Base-by-base conservation (phyloP, 2,329 filamentous ascomycete species). In the Zopfia rhizophila region DNA sequence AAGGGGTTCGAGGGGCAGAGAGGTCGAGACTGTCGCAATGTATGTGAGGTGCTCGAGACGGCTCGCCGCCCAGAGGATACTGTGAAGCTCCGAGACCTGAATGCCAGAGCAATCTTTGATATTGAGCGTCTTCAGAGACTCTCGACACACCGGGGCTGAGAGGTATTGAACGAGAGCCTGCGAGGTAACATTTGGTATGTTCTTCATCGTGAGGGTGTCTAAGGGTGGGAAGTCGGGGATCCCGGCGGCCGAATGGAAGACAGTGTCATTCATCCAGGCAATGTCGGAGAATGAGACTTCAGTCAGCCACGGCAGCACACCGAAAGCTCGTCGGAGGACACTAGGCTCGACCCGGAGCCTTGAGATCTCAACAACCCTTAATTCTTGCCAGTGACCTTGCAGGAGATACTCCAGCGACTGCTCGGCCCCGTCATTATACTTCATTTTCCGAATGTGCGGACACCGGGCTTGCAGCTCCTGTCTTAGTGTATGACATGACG, bases 361-460 rank as follows among this genome's bases (percentile, higher is more conserved):
- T 46, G 81, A 80, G 24, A 94, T 75, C 67, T 93, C 89, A 37
- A 94, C 67, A 7, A 90, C 84, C 69, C 91, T 87, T 10, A 94
- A 78, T 31, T 82, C 80, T 33, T 79, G 78, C 89, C 90, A 94
- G 38, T 76, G 82, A 50, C 82, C 85, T 47, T 81, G 79, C 6
- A 84, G 81, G 28, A 97, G 77, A 41, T 82, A 77, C 60, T 90
- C 84, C 44, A 97, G 81, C 62, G 87, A 89, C 45, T 82, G 82
- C 75, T 97, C 93, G 1, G 90, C 82, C 10, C 93, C 93, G 33
- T 79, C 77, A 41, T 84, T 81, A 73, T 95, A 97, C 41, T 84
- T 87, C 90, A 96, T 97, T 74, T 94, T 94, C 55, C 91, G 84
- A 43, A 97, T 79, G 65, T 93, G 85, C 8, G 88, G 85, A 68